Conservation (phyloP, 78 protist species). For the Tieghemostelium lacteum region DNA sequence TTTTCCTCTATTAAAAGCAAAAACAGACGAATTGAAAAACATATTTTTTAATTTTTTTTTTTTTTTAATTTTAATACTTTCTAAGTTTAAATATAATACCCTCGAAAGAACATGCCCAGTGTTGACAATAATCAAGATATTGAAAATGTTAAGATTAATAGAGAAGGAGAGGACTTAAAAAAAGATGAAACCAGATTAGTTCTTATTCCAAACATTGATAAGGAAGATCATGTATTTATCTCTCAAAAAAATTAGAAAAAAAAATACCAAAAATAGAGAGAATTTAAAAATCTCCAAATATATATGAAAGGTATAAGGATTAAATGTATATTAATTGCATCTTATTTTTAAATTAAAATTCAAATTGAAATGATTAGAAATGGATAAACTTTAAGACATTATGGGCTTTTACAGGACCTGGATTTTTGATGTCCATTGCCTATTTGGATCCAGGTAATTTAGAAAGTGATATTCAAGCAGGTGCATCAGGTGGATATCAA, state of each 20-base stretch:
- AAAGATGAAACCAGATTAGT: not conserved
- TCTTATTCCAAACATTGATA: constrained; percentile 19
- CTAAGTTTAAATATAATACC: not conserved
- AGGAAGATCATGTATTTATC: constrained; percentile 12
- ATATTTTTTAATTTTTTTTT: not conserved
- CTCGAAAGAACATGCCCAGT: not conserved
- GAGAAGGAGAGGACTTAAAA: too few species aligned
- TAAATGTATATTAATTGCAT: too few species aligned
- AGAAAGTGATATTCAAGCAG: constrained; percentile 83
- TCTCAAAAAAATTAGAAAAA: not conserved
- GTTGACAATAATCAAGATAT: not conserved
- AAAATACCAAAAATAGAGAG: too few species aligned
- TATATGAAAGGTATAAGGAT: too few species aligned
- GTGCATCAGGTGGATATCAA: constrained; percentile 84
- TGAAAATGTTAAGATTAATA: too few species aligned
- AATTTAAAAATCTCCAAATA: too few species aligned
- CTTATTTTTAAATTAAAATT: too few species aligned
- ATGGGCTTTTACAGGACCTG: constrained; percentile 88
- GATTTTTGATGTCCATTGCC: constrained; percentile 88
- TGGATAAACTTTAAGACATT: constrained; percentile 69
- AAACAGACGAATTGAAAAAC: too few species aligned
- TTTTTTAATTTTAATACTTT: not conserved
- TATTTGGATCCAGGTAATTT: constrained; percentile 90
- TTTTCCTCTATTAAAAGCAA: too few species aligned
- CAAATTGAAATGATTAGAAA: too few species aligned